Conservation (phyloP, 352 stramenopile genomes). For the Plasmopara viticola region DNA sequence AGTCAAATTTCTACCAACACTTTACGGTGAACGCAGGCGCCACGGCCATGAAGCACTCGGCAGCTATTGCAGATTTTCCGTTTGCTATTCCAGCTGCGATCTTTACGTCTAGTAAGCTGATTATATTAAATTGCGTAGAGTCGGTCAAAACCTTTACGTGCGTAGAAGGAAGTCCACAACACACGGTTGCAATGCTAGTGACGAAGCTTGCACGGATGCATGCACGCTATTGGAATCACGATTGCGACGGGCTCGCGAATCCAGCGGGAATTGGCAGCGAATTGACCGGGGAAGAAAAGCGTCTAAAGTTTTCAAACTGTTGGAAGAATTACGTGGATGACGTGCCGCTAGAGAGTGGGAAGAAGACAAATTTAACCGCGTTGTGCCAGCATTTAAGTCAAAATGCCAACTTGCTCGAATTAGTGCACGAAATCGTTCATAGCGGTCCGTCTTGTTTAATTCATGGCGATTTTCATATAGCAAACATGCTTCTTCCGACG, state of each 20-base stretch:
- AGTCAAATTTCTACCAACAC: constrained; percentile 65
- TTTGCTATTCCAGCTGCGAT: constrained; percentile 50
- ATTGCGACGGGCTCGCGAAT: constrained; percentile 36
- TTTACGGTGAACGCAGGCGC: constrained; percentile 25
- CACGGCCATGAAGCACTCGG: constrained; percentile 17
- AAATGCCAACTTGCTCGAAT: constrained; percentile 29
- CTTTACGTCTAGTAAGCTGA: constrained; percentile 63
- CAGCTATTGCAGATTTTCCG: constrained; percentile 27
- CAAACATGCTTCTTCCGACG: constrained; percentile 58
- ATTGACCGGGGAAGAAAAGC: constrained; percentile 52
- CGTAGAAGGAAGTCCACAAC: constrained; percentile 49
- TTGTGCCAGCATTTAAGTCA: constrained; percentile 48
- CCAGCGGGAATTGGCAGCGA: constrained; percentile 67
- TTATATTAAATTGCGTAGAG: constrained; percentile 60
- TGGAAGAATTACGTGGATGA: constrained; percentile 53
- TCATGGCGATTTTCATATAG: constrained; percentile 79
- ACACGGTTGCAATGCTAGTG: constrained; percentile 39
- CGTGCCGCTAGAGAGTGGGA: constrained; percentile 25
- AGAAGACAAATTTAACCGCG: constrained; percentile 24
- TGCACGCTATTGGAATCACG: constrained; percentile 39
- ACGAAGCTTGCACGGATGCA: constrained; percentile 62
- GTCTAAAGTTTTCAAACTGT: constrained; percentile 48
- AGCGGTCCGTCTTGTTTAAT: constrained; percentile 54
- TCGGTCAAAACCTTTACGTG: constrained; percentile 49
- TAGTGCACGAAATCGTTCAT: constrained; percentile 47